Evolutionary conservation across 257 asterid species (phyloP), one percentile per base, ranked within the genome.

Genomic region (Datura wrightii): DNA sequence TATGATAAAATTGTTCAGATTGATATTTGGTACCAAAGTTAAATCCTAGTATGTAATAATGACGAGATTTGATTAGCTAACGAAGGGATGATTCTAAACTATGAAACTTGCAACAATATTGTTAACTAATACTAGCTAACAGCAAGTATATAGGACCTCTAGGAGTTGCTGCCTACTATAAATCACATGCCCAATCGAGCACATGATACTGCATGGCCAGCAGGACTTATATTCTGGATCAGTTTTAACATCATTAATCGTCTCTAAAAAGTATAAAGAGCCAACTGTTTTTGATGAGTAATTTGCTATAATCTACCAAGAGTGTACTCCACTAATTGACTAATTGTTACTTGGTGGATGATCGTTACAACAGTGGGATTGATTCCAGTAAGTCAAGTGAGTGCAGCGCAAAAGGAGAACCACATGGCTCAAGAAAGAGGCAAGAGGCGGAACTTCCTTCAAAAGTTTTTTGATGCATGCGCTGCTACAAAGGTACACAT

Each of bases 361-460:
- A 59, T 83, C 85, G 93, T 86, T 86, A 36, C 18, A n/a, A 84
- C 90, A 94, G 98, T 94, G 87, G 97, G 97, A 82, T 92, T 84
- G 84, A 81, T 94, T 70, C 92, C 92, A 1, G 16, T 91, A 6
- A 90, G 90, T 79, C 93, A 90, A 90, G 97, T 87, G 89, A 93
- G 92, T 82, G 89, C 88, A 2, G 93, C 86, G 87, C 94, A 94
- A 79, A 90, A 84, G 90, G 91, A 90, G 66, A 87, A 24, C 82
- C 84, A 87, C 87, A 82, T 90, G 91, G 87, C 92, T 24, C 85
- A 91, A 83, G 90, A 93, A 89, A 87, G 91, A 76, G 65, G 76
- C 85, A 92, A 90, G 88, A 91, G 92, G 62, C 89, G 88, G 72
- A 90, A 88, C 7, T 92, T 87, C 85, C 95, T 93, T 2, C 86